Evolutionary conservation across 345 rosid species (phyloP).

Genomic region (Diplotaxis tenuifolia): DNA sequence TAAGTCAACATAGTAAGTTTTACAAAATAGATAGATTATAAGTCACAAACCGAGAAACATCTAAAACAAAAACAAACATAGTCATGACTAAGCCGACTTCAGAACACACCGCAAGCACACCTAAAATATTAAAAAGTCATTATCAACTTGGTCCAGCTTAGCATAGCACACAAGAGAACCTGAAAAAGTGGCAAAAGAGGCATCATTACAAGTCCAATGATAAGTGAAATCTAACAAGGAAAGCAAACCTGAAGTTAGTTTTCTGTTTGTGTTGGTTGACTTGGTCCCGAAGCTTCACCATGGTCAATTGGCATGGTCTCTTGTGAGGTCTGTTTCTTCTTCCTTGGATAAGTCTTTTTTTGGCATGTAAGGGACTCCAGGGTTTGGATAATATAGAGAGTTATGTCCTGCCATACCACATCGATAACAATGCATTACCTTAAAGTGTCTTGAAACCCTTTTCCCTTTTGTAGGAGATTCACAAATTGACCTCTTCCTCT

Average conservation of each 20-base stretch:
- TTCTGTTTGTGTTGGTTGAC: not conserved
- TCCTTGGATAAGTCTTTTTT: too few species aligned
- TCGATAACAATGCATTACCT: not conserved
- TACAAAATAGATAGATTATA: not conserved
- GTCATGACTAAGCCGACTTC: too few species aligned
- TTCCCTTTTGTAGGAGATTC: too few species aligned
- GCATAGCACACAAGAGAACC: not conserved
- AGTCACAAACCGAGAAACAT: not conserved
- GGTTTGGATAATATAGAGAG: not conserved
- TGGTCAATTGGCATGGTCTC: too few species aligned
- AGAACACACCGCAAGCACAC: not conserved
- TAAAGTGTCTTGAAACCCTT: not conserved
- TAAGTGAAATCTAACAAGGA: too few species aligned
- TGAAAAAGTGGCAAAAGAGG: not conserved
- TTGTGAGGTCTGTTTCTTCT: too few species aligned
- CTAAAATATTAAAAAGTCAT: not conserved
- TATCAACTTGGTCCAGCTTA: not conserved
- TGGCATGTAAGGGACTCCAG: not conserved
- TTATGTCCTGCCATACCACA: too few species aligned
- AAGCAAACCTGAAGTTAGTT: too few species aligned
- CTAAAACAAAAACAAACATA: too few species aligned
- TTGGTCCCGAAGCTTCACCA: too few species aligned
- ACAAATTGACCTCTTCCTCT: not conserved
- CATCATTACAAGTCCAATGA: not conserved
- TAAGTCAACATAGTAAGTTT: too few species aligned